phyloP scores from a whole-genome alignment of 192 early-diverging fungal species.

The Phycomyces blakesleeanus region DNA sequence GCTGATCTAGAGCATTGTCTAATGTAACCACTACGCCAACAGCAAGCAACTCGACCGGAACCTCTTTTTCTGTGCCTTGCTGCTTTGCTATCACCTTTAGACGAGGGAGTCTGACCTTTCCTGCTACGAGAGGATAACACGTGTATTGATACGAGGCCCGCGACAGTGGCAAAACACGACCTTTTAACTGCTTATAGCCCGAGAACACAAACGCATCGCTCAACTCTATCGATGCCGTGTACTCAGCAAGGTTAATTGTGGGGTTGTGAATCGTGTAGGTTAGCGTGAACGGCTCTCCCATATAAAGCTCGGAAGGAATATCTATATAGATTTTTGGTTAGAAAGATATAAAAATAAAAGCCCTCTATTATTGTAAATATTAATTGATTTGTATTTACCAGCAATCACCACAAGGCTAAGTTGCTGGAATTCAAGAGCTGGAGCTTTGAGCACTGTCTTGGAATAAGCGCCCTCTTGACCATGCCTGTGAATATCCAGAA shows the following conservation, averaged over 20 bases:
- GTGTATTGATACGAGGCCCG: constrained; percentile 48
- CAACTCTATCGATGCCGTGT: constrained; percentile 56
- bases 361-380: background rate
- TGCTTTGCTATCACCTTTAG: constrained; percentile 36
- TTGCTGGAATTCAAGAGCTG: constrained; percentile 27
- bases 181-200: constrained; percentile 59
- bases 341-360: constrained; percentile 3
- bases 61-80: constrained; percentile 20
- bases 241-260: constrained; percentile 46
- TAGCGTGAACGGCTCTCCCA: constrained; percentile 59
- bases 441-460: constrained; percentile 32
- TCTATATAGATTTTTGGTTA: constrained; percentile 35
- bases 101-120: constrained; percentile 53
- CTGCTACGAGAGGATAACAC: constrained; percentile 59
- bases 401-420: constrained; percentile 33
- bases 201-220: constrained; percentile 74
- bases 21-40: constrained; percentile 8
- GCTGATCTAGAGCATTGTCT: constrained; percentile 16
- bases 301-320: constrained; percentile 47
- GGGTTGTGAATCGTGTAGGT: constrained; percentile 62
- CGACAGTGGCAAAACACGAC: constrained; percentile 57
- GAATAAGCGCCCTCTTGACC: constrained; percentile 12
- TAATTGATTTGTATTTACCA: constrained; percentile 25
- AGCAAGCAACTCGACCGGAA: constrained; percentile 14
- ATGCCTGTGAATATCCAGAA: constrained; percentile 5